Evolutionary conservation across 257 asterid genomes (phyloP), one percentile per base, ranked within the genome.

Genomic region (Vinca minor): DNA sequence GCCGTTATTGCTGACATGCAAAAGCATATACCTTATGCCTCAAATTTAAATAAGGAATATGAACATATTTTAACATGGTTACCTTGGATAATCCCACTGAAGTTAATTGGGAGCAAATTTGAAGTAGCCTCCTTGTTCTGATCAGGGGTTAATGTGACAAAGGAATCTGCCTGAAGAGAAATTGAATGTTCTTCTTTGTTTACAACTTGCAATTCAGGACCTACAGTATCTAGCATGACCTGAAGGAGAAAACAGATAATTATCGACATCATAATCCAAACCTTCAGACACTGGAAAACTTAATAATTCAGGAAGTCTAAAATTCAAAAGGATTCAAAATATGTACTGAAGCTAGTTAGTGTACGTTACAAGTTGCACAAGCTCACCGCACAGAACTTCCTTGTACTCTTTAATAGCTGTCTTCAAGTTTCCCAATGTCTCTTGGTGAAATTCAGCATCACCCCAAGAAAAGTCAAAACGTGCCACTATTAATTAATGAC

Each of bases 381-480:
- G 67, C 87, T 81, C 73, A 88, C 96, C 26, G 83, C 95, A 73
- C 97, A 89, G 21, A 85, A 87, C 66, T 85, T 89, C 65, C 73
- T 83, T 4, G 97, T 76, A 8, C 67, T 69, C 82, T 82, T 87
- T 74, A n/a, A 85, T 71, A 62, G 95, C 88, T 59, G 68, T 70
- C 69, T 81, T 80, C 82, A 89, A 74, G 79, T 89, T 87, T 50
- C 82, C 87, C 70, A 87, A 59, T 57, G 95, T 87, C 73, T 83
- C 88, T 73, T 85, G 95, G 77, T 89, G 97, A 69, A 64, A 89
- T 17, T 85, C 83, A 20, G 82, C 78, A 69, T 85, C 86, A 1
- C 97, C 95, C 87, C 88, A 87, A 7, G 97, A 87, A 77, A 89
- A 89, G 77, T 89, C 97, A 68, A 89, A 89, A 46, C 95, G 79